phyloP scores from a whole-genome alignment of 2,329 filamentous ascomycete genomes.

The Arthrobotrys sphaeroides region DNA sequence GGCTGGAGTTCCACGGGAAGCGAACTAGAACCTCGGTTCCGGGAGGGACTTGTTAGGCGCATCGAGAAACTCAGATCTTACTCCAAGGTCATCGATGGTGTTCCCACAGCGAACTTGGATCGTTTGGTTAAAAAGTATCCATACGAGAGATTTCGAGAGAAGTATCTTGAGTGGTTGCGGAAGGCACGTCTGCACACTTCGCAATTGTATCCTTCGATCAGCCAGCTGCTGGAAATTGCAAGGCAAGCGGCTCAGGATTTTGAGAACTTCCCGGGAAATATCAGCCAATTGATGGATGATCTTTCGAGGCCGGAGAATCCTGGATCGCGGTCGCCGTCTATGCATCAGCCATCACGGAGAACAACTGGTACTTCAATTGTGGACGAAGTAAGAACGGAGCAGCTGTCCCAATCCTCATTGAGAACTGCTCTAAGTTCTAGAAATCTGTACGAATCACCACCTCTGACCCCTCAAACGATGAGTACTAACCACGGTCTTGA shows the following conservation, averaged over 20 bases:
- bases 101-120: background rate
- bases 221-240: background rate
- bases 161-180: constrained; percentile 14
- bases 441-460: background rate
- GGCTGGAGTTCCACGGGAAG: constrained; percentile 3
- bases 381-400: background rate
- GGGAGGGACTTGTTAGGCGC: background rate
- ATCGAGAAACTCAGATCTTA: background rate
- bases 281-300: background rate
- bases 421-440: background rate
- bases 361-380: background rate
- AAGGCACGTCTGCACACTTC: background rate
- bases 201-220: background rate
- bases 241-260: background rate
- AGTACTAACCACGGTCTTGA: background rate
- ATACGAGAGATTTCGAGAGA: background rate
- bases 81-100: background rate
- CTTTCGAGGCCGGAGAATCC: background rate
- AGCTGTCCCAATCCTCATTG: background rate
- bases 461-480: background rate
- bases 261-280: background rate
- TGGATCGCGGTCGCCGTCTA: background rate
- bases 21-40: background rate
- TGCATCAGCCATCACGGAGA: background rate
- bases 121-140: background rate